Percentiles rank a stretch among this genome's conserved stretches.
Conservation (phyloP, 495 filamentous ascomycete genomes). For the Pyronema omphalodes region DNA sequence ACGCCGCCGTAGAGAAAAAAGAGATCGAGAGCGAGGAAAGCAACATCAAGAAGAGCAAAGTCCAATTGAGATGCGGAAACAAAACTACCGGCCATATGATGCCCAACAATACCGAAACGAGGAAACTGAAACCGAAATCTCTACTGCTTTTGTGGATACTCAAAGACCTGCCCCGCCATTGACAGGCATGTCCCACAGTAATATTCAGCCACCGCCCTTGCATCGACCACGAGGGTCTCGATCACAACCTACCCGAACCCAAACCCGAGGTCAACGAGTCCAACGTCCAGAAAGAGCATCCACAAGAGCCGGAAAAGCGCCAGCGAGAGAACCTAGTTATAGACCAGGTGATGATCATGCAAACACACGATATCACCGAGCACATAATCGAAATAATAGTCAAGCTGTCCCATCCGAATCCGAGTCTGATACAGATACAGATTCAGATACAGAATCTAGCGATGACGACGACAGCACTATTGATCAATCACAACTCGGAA, state of each 20-base stretch:
- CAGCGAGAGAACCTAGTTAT: background rate
- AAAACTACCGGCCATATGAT: too few relatives aligned
- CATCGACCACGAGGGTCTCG: too few relatives aligned
- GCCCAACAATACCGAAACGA: background rate
- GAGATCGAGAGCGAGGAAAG: too few relatives aligned
- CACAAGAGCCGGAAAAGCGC: background rate
- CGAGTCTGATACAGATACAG: background rate
- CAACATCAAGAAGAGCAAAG: too few relatives aligned
- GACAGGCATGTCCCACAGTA: background rate
- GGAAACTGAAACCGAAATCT: background rate
- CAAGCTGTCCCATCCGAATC: conserved; percentile 13
- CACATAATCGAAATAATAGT: background rate
- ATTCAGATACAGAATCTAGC: conserved; percentile 12
- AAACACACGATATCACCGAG: conserved; percentile 3
- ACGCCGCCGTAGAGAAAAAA: background rate
- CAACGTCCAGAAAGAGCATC: background rate
- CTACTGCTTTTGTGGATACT: background rate
- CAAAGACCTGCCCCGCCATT: background rate
- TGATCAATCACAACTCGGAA: conserved; percentile 17
- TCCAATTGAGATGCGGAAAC: too few relatives aligned
- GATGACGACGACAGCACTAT: conserved; percentile 9
- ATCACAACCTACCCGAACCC: too few relatives aligned
- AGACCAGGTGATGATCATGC: conserved; percentile 2
- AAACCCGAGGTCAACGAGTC: background rate
- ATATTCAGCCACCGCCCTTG: background rate